A percentile compares a stretch with the other conserved stretches of the same genome.
phyloP scores from a whole-genome alignment of 139 green algal species.

The Bryopsis sp. region DNA sequence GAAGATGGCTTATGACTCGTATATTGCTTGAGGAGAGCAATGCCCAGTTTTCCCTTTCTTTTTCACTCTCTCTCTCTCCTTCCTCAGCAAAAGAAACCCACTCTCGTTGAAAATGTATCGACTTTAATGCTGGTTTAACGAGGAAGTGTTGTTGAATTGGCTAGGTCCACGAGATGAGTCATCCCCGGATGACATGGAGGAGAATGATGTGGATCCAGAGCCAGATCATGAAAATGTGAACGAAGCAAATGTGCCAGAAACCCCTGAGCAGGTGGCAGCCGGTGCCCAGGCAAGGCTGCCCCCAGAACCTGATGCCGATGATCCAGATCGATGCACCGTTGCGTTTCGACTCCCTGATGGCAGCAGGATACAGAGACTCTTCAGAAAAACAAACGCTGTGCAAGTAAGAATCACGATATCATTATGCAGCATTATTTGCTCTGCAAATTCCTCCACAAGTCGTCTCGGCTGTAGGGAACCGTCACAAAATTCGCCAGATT shows the following conservation, averaged over 20 bases:
- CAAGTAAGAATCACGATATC: background rate
- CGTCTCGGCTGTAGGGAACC: background rate
- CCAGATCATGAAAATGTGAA: background rate
- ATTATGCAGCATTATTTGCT: background rate
- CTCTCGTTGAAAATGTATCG: too few relatives aligned
- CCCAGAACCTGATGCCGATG: background rate
- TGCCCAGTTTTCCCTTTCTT: too few relatives aligned
- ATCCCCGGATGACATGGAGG: background rate
- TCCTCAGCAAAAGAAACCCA: too few relatives aligned
- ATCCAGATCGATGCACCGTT: slow-evolving; percentile 8
- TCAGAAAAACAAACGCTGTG: slow-evolving; percentile 10
- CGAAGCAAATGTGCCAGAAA: background rate
- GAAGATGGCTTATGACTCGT: too few relatives aligned
- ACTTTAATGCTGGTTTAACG: too few relatives aligned
- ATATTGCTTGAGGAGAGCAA: too few relatives aligned
- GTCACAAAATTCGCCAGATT: background rate
- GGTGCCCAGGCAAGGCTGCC: background rate
- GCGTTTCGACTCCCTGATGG: slow-evolving; percentile 11
- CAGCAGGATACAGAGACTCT: slow-evolving; percentile 9
- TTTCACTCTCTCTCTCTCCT: too few relatives aligned
- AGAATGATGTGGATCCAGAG: background rate
- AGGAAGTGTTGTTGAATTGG: too few relatives aligned
- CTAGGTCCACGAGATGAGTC: too few relatives aligned
- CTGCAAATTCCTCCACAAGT: slow-evolving; percentile 8
- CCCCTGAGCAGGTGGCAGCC: background rate